Base-by-base conservation (phyloP, 73 alveolate species). In the Blepharisma stoltei region DNA sequence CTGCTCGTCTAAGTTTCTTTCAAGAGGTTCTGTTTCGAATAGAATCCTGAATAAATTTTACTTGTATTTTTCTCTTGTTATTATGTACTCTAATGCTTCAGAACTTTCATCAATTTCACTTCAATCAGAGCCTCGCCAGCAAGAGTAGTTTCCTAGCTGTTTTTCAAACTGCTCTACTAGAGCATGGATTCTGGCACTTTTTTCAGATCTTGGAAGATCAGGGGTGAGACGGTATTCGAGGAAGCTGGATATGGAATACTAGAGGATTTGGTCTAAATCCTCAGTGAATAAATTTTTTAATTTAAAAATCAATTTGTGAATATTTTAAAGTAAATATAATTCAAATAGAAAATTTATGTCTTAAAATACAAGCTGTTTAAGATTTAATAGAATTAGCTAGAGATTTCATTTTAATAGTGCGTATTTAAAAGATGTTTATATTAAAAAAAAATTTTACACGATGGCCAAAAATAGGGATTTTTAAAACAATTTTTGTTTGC, bases 251-350 rank as follows among this genome's bases (percentile, higher is more conserved):
- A 25, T n/a, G 45, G 21, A 50, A 50, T 50, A 50, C 65, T 50
- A 18, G 21, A 50, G 73, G 23, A 60, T n/a, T 38, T 60, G 73
- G 73, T 60, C 73, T 60, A 14, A n/a, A n/a, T n/a, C n/a, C n/a
- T n/a, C n/a, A n/a, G n/a, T n/a, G n/a, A n/a, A n/a, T n/a, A n/a
- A n/a, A n/a, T n/a, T n/a, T n/a, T n/a, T n/a, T n/a, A n/a, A n/a
- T n/a, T n/a, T n/a, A n/a, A n/a, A n/a, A n/a, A n/a, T n/a, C n/a
- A n/a, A n/a, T n/a, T n/a, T n/a, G n/a, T n/a, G n/a, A n/a, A n/a
- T n/a, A n/a, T n/a, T n/a, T n/a, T n/a, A n/a, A n/a, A n/a, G n/a
- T n/a, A n/a, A n/a, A n/a, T n/a, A n/a, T n/a, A n/a, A n/a, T n/a
- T n/a, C n/a, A n/a, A n/a, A n/a, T n/a, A n/a, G n/a, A n/a, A n/a